Evolutionary conservation across 352 stramenopile genomes (phyloP), one percentile per base, ranked within the genome.

Genomic region (Pythium biforme): DNA sequence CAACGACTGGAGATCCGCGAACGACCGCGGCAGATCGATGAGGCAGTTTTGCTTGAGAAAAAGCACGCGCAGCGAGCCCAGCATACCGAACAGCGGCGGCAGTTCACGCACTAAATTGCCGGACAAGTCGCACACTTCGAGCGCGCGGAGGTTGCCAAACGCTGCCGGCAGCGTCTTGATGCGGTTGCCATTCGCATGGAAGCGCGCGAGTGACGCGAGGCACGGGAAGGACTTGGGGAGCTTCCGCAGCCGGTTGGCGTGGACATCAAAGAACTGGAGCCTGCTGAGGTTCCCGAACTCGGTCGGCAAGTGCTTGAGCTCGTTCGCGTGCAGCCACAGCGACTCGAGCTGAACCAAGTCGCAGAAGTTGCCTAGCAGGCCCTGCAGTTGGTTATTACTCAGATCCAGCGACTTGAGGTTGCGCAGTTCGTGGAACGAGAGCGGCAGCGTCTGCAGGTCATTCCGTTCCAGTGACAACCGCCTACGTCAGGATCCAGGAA

Each of bases 321-420:
- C 63, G 26, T 83, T 83, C 23, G 40, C 57, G 20, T 82, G 65
- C 2, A 79, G 26, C 64, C 72, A 84, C 23, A 88, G 62, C 5
- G 66, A 57, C n/a, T 68, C 55, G 17, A 88, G 64, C 10, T 72
- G 45, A 3, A 48, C 37, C 20, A 88, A 49, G 43, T 84, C 62
- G 50, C 76, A 86, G 27, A 88, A 84, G 41, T 83, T 88, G 15
- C 77, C 79, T 2, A 84, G 37, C 2, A 88, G 65, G 0, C 66
- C 70, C 17, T 75, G 64, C 3, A 88, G 25, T 20, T 70, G 53
- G 34, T 88, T 88, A 46, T 64, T 56, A 47, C 76, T 81, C 41
- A 86, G 46, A 46, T 88, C 72, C 0, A 86, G 63, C 12, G 64
- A 59, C 8, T 59, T 62, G 1, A 88, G 66, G 4, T 54, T 65